Evolutionary conservation across 2,329 filamentous ascomycete genomes (phyloP), one percentile per base, ranked within the genome.

Genomic region (Endocalyx cinctus): DNA sequence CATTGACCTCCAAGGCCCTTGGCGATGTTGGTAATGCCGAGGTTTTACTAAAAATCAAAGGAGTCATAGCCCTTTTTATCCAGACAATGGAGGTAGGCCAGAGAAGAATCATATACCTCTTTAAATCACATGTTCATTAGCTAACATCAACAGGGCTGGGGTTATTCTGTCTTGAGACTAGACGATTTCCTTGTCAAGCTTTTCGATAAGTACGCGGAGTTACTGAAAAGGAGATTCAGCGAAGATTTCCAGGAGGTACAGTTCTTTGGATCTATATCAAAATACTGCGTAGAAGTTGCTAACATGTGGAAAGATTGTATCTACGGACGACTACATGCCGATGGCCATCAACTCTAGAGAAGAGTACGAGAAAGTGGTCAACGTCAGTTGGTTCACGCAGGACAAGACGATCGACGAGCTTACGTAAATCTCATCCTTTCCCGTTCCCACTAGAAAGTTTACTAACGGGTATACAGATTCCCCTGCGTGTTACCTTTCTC

Each of bases 311-410:
- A 36, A 79, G 73, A 82, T 82, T 49, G 77, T 82, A 12, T 80
- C 86, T n/a, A 96, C 87, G 1, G 92, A 98, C 57, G 92, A 98
- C 60, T 98, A 98, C 62, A 98, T 98, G 90, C 94, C 92, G 3
- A 97, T 98, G 92, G 86, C 87, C 2, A 94, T 97, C 57, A 87
- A 88, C 51, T 88, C 84, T 14, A 63, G 74, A 12, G 89, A 95
- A 50, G 89, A 97, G 53, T 97, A 94, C 55, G 87, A 94, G 51
- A 95, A 96, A 52, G 90, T 98, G 22, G 78, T 96, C 44, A 92
- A 88, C 41, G 88, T 97, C 39, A 94, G 85, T 63, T 98, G 90
- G 90, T 97, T 95, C 58, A 82, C 77, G 1, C 89, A 89, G 27
- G 87, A 94, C 19, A 87, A 85, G 48, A 66, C 80, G 13, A 65